These are phyloP conservation scores for Spinellus fusiger DNA, from an alignment of 192 early-diverging fungal species.

Conservation along the genomic window DNA sequence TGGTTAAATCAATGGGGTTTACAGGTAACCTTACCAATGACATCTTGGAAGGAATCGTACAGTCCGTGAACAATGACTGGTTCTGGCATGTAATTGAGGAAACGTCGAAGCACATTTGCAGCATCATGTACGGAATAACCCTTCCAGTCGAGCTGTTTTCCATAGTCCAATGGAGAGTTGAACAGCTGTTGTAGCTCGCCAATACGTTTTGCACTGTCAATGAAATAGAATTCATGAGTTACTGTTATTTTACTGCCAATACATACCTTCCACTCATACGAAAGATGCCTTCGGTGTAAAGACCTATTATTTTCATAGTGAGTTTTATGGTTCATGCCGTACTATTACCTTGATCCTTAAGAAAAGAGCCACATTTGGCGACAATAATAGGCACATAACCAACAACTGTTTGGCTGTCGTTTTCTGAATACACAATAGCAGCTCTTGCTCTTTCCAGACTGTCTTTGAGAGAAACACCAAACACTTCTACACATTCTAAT, in stretches of 20 bases:
- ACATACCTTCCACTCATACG: conserved; percentile 63
- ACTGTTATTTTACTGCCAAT: background rate
- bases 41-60: conserved; percentile 59
- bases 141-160: conserved; percentile 56
- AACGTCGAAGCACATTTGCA: conserved; percentile 68
- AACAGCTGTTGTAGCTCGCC: conserved; percentile 64
- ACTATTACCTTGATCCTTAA: conserved; percentile 32
- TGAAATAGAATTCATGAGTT: background rate
- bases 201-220: conserved; percentile 62
- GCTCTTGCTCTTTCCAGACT: conserved; percentile 17
- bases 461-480: conserved; percentile 26
- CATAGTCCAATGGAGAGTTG: conserved; percentile 58
- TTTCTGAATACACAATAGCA: conserved; percentile 22
- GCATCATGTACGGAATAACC: conserved; percentile 73
- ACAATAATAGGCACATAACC: conserved; percentile 29
- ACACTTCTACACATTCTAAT: conserved; percentile 15
- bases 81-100: conserved; percentile 64
- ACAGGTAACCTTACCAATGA: too few relatives aligned
- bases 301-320: background rate
- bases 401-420: conserved; percentile 7
- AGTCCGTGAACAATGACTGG: conserved; percentile 60
- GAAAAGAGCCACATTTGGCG: conserved; percentile 30
- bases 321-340: background rate
- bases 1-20: too few relatives aligned
- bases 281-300: conserved; percentile 59